phyloP scores from a whole-genome alignment of 2,329 filamentous ascomycete species.

The Alternaria alternata region DNA sequence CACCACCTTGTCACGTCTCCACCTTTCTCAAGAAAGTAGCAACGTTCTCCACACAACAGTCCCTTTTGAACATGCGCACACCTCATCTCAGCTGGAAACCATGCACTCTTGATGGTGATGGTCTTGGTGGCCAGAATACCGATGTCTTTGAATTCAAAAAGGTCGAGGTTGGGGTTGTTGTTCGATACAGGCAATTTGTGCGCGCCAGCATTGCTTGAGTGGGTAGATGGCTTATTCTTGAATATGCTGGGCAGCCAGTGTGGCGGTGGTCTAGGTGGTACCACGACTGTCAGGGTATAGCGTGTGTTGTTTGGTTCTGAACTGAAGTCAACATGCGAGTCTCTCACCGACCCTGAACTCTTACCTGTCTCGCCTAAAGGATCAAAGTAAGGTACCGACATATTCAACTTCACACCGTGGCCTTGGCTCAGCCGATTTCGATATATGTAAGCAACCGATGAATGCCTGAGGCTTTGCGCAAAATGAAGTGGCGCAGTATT shows the following conservation, averaged over 20 bases:
- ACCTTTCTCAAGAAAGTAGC: constrained; percentile 42
- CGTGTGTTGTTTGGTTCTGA: constrained; percentile 19
- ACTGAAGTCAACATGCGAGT: too few relatives aligned
- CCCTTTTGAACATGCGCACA: constrained; percentile 30
- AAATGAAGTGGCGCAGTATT: neutral
- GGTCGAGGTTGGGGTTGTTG: constrained; percentile 22
- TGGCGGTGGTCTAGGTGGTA: constrained; percentile 29
- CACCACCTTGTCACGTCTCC: constrained; percentile 21
- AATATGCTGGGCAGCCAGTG: constrained; percentile 28
- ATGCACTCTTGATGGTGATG: constrained; percentile 16
- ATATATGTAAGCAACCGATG: neutral
- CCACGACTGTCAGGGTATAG: constrained; percentile 33
- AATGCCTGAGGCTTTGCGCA: neutral
- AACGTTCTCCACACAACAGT: constrained; percentile 26
- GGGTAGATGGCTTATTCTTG: constrained; percentile 14
- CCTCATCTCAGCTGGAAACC: constrained; percentile 29
- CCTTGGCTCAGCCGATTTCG: neutral
- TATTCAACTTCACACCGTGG: neutral
- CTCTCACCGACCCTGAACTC: too few relatives aligned
- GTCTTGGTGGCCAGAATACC: constrained; percentile 24
- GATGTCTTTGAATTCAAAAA: constrained; percentile 25
- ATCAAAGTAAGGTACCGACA: constrained; percentile 25
- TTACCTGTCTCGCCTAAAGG: constrained; percentile 22
- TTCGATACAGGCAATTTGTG: constrained; percentile 20
- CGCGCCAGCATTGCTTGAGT: constrained; percentile 1